phyloP scores from a whole-genome alignment of 257 asterid genomes.

The Fraxinus excelsior region DNA sequence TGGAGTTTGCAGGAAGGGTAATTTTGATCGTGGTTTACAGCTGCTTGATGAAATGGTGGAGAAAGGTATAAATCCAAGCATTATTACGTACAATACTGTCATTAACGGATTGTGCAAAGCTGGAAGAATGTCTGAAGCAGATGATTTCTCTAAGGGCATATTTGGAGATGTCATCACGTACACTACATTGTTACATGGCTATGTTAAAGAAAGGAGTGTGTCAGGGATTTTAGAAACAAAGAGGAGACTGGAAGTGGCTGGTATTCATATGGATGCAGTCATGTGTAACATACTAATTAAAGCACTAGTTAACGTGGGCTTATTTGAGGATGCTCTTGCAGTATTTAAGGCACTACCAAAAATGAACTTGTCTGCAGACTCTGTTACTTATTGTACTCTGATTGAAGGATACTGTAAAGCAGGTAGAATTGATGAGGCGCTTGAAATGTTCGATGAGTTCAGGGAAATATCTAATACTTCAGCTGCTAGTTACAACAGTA shows the following conservation, averaged over 20 bases:
- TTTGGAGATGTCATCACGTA: constrained; percentile 69
- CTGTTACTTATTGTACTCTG: constrained; percentile 56
- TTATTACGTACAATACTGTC: constrained; percentile 72
- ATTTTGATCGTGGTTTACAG: constrained; percentile 47
- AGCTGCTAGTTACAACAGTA: constrained; percentile 53
- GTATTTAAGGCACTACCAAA: constrained; percentile 53
- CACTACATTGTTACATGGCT: constrained; percentile 69
- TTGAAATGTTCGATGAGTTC: constrained; percentile 62
- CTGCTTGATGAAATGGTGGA: constrained; percentile 77
- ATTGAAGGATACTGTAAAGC: constrained; percentile 73
- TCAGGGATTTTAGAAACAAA: constrained; percentile 56
- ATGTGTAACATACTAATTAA: constrained; percentile 74
- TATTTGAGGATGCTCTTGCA: constrained; percentile 68
- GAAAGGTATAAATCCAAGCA: constrained; percentile 58
- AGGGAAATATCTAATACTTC: constrained; percentile 48
- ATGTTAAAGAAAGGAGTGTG: constrained; percentile 57
- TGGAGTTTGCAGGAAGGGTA: constrained; percentile 69
- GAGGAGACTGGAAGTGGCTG: constrained; percentile 57
- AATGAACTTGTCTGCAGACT: constrained; percentile 51
- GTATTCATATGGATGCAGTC: constrained; percentile 53
- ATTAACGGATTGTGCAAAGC: constrained; percentile 78
- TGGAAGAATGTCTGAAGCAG: constrained; percentile 72
- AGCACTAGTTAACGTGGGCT: constrained; percentile 71
- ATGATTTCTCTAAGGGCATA: constrained; percentile 59
- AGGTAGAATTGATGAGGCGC: constrained; percentile 69